Evolutionary conservation across 345 rosid species (phyloP).

Genomic region (thale cress (Arabidopsis thaliana)): DNA sequence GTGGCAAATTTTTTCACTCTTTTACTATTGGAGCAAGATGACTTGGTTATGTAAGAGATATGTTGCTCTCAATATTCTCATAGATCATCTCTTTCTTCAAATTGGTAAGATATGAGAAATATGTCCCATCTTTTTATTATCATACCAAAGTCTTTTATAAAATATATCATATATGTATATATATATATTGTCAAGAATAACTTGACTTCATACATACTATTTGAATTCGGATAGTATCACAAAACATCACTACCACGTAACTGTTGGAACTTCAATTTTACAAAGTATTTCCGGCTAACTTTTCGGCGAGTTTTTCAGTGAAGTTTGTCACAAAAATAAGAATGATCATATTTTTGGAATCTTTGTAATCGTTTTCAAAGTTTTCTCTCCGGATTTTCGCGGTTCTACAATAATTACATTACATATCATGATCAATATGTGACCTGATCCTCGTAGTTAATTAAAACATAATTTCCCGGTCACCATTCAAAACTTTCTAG

Average conservation of each 20-base stretch:
- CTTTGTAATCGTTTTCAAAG: too few species aligned
- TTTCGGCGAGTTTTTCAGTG: too few species aligned
- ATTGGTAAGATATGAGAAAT: not conserved
- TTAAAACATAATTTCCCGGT: not conserved
- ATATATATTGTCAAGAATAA: not conserved
- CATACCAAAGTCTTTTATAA: not conserved
- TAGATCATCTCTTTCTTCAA: not conserved
- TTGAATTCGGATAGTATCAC: not conserved
- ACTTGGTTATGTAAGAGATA: not conserved
- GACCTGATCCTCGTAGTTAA: not conserved
- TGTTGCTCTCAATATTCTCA: not conserved
- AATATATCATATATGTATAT: too few species aligned
- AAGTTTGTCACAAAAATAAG: too few species aligned
- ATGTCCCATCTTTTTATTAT: not conserved
- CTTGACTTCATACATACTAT: not conserved
- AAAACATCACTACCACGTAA: not conserved
- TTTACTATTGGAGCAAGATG: too few species aligned
- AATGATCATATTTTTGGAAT: too few species aligned
- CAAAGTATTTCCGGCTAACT: too few species aligned
- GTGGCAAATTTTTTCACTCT: too few species aligned
- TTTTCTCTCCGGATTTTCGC: too few species aligned
- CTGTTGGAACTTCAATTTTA: too few species aligned
- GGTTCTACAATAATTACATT: not conserved
- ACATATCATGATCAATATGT: not conserved
- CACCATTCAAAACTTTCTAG: not conserved